phyloP scores from a whole-genome alignment of 495 filamentous ascomycete species.

The Emericellopsis terricola region DNA sequence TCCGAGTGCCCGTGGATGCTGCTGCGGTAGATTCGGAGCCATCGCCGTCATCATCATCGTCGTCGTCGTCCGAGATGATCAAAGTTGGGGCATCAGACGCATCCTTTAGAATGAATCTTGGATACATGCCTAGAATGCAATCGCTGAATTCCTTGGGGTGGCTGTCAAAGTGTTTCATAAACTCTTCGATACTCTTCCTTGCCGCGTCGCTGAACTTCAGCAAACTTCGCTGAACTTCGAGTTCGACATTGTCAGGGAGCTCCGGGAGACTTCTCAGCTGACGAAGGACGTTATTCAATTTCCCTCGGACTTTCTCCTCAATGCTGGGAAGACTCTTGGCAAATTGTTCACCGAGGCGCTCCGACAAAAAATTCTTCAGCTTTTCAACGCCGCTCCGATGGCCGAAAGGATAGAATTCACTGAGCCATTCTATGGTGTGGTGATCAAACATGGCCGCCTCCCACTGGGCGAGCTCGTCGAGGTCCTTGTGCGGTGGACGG shows the following conservation, averaged over 20 bases:
- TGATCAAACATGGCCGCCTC: conserved; percentile 41
- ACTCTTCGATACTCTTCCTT: conserved; percentile 13
- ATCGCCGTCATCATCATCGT: conserved; percentile 1
- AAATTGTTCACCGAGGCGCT: conserved; percentile 37
- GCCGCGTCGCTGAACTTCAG: conserved; percentile 21
- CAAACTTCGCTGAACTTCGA: conserved; percentile 25
- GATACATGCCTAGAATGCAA: conserved; percentile 19
- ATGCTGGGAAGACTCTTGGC: conserved; percentile 37
- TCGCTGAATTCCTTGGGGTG: conserved; percentile 18
- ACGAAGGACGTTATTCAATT: conserved; percentile 23
- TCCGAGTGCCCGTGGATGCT: too few species aligned
- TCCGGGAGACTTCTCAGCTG: conserved; percentile 35
- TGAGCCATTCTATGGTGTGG: conserved; percentile 19
- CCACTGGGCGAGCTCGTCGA: conserved; percentile 33
- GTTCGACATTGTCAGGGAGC: conserved; percentile 31
- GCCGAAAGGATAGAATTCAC: conserved; percentile 23
- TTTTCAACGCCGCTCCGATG: conserved; percentile 39
- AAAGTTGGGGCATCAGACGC: conserved; percentile 9
- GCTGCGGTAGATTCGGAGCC: neutral
- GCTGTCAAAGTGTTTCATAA: conserved; percentile 12
- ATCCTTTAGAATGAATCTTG: conserved; percentile 21
- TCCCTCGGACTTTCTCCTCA: conserved; percentile 34
- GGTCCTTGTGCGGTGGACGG: conserved; percentile 20
- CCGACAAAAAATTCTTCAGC: conserved; percentile 35
- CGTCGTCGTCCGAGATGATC: conserved; percentile 9